Base-by-base conservation (phyloP, 2,329 filamentous ascomycete species). In the Fusarium pilosicola region DNA sequence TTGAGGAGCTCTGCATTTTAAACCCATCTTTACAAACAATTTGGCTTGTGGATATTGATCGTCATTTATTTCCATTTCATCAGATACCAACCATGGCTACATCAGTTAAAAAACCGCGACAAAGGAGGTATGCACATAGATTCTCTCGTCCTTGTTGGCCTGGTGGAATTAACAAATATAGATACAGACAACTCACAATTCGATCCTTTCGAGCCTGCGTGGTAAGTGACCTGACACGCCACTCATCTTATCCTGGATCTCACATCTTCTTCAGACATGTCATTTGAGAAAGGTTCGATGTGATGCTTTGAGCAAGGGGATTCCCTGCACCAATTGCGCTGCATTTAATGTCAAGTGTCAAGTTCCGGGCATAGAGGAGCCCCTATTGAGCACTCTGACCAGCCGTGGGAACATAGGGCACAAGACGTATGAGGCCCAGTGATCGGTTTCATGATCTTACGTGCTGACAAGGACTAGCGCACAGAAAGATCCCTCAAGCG, bases 91-190 rank as follows among this genome's bases (percentile, higher is more conserved):
- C 7, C 26, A 48, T 49, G 46, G 28, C 26, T n/a, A 17, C 46
- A 30, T n/a, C 46, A 49, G 4, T 30, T 13, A 20, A 30, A n/a
- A 30, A 17, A 13, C 46, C 28, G 28, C 46, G 46, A 30, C 28
- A n/a, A n/a, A 12, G 46, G 11, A 49, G 28, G 46, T 49, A 49
- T 30, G 20, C 10, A 3, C 15, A 6, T n/a, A 9, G 4, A 17
- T 2, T 9, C 20, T 2, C 14, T 7, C 28, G 5, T n/a, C 12
- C 7, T 30, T 13, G 20, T 6, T 4, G 9, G 11, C 30, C 5
- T 13, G 28, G 10, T 9, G 28, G 20, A 12, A n/a, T 11, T 49
- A 18, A 49, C 20, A 17, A 18, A 3, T 30, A 12, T 1, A 30
- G 28, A 30, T 30, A 30, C 14, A 49, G 46, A 30, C 20, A n/a